phyloP scores from a whole-genome alignment of 2,329 filamentous ascomycete genomes.

The Periconia sp. region DNA sequence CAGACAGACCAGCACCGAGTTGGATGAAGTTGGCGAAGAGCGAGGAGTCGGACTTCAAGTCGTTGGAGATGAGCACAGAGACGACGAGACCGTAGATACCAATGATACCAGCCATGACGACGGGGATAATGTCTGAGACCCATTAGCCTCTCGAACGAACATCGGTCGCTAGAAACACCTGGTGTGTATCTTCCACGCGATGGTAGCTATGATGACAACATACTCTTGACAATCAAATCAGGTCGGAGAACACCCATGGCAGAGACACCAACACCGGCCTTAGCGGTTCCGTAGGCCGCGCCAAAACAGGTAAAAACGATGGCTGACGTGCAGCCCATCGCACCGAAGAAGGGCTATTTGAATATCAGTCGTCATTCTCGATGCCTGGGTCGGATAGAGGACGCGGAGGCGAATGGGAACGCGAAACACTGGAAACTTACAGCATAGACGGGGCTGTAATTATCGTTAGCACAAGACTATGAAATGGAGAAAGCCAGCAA shows the following conservation, averaged over 20 bases:
- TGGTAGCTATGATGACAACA: constrained; percentile 41
- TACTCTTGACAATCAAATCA: constrained; percentile 99
- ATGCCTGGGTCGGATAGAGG: constrained; percentile 8
- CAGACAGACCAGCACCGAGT: constrained; percentile 55
- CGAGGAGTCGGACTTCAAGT: constrained; percentile 49
- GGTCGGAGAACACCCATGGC: constrained; percentile 97
- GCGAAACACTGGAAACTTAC: constrained; percentile 65
- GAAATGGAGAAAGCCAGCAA: constrained; percentile 1
- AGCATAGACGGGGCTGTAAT: constrained; percentile 88
- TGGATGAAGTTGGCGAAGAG: constrained; percentile 57
- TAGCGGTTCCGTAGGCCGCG: constrained; percentile 97
- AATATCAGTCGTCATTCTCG: constrained; percentile 17
- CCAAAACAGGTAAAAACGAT: constrained; percentile 97
- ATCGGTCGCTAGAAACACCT: not conserved
- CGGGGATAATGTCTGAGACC: constrained; percentile 86
- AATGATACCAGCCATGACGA: constrained; percentile 99
- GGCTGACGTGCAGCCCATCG: constrained; percentile 92
- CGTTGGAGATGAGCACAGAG: constrained; percentile 57
- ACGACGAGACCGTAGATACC: constrained; percentile 76
- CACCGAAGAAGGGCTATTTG: constrained; percentile 84
- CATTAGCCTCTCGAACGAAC: not conserved
- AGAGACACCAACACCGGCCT: constrained; percentile 97
- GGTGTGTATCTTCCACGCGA: too few species aligned
- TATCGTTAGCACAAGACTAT: constrained; percentile 31
- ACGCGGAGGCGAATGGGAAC: constrained; percentile 21